Evolutionary conservation across 257 asterid genomes (phyloP).

Genomic region (Oldenlandia corymbosa): DNA sequence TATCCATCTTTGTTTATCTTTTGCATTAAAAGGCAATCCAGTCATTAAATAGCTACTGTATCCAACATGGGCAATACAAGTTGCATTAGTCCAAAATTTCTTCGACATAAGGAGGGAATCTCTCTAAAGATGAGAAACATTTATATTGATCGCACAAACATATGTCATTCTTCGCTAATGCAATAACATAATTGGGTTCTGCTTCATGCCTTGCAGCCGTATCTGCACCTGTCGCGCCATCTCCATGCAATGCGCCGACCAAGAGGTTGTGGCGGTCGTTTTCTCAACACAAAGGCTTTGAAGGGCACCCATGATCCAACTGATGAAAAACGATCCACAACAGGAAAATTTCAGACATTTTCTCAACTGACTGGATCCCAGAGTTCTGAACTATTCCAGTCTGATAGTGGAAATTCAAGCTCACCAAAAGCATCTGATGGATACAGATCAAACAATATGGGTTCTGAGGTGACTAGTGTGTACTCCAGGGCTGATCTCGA

Average conservation of each 20-base stretch:
- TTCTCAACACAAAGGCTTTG: conserved; percentile 53
- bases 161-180: too few relatives aligned
- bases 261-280: conserved; percentile 83
- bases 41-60: not conserved
- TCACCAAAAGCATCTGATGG: conserved; percentile 24
- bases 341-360: conserved; percentile 1
- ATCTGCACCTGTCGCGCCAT: conserved; percentile 78
- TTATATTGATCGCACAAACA: too few relatives aligned
- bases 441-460: conserved; percentile 30
- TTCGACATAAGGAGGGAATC: not conserved
- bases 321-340: conserved; percentile 4
- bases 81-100: not conserved
- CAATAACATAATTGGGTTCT: not conserved
- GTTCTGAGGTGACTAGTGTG: conserved; percentile 29
- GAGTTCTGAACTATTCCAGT: conserved; percentile 41
- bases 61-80: too few relatives aligned
- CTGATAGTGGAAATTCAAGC: conserved; percentile 31
- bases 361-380: conserved; percentile 30
- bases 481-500: conserved; percentile 29
- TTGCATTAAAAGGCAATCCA: not conserved
- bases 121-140: too few relatives aligned
- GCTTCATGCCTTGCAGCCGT: conserved; percentile 46
- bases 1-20: not conserved
- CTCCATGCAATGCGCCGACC: conserved; percentile 91
- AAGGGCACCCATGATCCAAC: conserved; percentile 14